Conservation (phyloP, 176 grass and related monocot genomes). For the Luzula sylvatica region DNA sequence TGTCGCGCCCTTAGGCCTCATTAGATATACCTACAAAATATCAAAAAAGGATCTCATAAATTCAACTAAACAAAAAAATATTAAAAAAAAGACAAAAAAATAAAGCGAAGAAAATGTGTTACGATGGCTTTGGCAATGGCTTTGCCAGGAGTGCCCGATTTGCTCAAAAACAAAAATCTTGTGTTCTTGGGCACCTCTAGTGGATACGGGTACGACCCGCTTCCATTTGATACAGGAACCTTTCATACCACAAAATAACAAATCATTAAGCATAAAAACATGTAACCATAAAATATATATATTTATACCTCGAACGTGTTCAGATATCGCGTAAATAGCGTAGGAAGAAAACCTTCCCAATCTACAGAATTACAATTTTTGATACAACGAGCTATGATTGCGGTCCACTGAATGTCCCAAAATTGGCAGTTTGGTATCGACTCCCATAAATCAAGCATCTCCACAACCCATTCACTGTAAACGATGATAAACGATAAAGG, state of each 20-base stretch:
- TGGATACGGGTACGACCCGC: constrained; percentile 67
- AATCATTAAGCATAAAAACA: no score
- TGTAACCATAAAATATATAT: neutral
- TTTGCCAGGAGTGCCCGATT: constrained; percentile 59
- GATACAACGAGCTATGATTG: constrained; percentile 76
- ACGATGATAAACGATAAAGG: constrained; percentile 16
- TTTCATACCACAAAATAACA: constrained; percentile 21
- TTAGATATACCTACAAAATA: constrained; percentile 75
- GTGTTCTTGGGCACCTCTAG: constrained; percentile 65
- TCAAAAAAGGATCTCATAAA: neutral
- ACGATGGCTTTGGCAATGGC: constrained; percentile 89
- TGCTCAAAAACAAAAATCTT: constrained; percentile 86
- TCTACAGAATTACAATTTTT: constrained; percentile 61
- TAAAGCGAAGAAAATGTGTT: constrained; percentile 35
- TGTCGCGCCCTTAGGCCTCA: constrained; percentile 57
- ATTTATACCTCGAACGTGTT: constrained; percentile 92
- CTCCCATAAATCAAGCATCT: constrained; percentile 72
- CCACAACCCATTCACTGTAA: constrained; percentile 63
- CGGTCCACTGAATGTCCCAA: constrained; percentile 89
- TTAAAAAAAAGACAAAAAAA: no score
- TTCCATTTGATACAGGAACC: constrained; percentile 87
- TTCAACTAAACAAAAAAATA: no score
- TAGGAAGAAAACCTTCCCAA: constrained; percentile 73
- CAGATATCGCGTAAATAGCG: constrained; percentile 61
- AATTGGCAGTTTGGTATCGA: constrained; percentile 86